phyloP scores from a whole-genome alignment of 495 filamentous ascomycete species.

The Penicillium cinerascens region DNA sequence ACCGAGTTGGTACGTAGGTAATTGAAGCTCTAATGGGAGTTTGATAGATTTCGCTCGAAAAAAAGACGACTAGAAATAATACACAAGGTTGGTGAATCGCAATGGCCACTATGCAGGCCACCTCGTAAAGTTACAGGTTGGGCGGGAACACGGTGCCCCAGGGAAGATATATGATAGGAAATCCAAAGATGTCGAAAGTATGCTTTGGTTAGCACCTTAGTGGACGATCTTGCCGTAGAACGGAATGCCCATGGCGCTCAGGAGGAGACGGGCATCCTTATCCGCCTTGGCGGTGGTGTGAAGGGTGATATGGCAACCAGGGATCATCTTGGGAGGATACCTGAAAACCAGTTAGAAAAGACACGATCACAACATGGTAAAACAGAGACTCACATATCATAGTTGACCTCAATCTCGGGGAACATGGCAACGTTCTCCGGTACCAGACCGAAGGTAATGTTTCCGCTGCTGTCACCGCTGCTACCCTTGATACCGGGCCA shows the following conservation, averaged over 20 bases:
- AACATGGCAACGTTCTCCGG: slow-evolving; percentile 72
- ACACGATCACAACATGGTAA: background rate
- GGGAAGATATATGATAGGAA: slow-evolving; percentile 2
- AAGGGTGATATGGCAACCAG: slow-evolving; percentile 79
- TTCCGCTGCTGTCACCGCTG: slow-evolving; percentile 80
- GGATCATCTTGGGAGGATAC: slow-evolving; percentile 91
- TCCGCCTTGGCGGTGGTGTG: slow-evolving; percentile 89
- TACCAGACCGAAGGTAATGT: slow-evolving; percentile 75
- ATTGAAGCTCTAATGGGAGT: background rate
- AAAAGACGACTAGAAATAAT: slow-evolving; percentile 23
- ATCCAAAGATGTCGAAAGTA: background rate
- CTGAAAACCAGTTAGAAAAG: slow-evolving; percentile 17
- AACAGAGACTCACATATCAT: slow-evolving; percentile 67
- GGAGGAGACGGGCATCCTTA: slow-evolving; percentile 81
- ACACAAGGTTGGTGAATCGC: slow-evolving; percentile 25
- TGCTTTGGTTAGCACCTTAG: slow-evolving; percentile 20
- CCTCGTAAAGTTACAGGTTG: slow-evolving; percentile 36
- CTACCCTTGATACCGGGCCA: slow-evolving; percentile 77
- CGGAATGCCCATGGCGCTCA: slow-evolving; percentile 74
- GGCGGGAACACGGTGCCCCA: slow-evolving; percentile 15
- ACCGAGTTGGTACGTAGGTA: background rate
- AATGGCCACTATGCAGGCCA: slow-evolving; percentile 28
- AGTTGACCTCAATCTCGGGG: slow-evolving; percentile 90
- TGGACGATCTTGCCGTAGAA: slow-evolving; percentile 72
- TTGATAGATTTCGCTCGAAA: slow-evolving; percentile 10